A percentile compares a stretch with the other conserved stretches of the same genome.
Evolutionary conservation across 2,329 filamentous ascomycete genomes (phyloP).

Genomic region (Penicillium thymicola): DNA sequence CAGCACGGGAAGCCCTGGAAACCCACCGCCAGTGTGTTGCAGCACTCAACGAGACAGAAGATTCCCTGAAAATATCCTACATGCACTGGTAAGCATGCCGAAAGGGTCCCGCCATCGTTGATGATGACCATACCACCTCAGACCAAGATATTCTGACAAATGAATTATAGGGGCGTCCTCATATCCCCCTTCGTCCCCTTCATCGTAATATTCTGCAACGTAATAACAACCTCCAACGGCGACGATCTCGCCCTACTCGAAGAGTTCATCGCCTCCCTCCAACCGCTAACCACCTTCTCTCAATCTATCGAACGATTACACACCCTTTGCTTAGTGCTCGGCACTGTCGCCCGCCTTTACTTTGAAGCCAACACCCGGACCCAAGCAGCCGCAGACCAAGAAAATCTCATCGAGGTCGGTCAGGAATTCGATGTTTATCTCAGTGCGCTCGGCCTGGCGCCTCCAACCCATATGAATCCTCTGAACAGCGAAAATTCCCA

Average conservation of each 20-base stretch:
- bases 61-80: conserved; percentile 32
- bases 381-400: conserved; percentile 47
- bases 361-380: conserved; percentile 60
- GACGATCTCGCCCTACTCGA: conserved; percentile 55
- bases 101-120: background rate
- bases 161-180: conserved; percentile 33
- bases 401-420: conserved; percentile 51
- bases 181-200: conserved; percentile 51
- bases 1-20: conserved; percentile 36
- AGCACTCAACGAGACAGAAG: conserved; percentile 26
- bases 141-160: background rate
- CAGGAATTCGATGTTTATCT: conserved; percentile 65
- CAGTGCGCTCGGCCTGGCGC: conserved; percentile 60
- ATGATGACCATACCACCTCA: background rate
- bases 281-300: conserved; percentile 51
- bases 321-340: conserved; percentile 61
- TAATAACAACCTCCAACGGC: conserved; percentile 51
- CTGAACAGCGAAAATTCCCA: background rate
- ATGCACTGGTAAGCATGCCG: conserved; percentile 32
- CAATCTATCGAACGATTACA: conserved; percentile 60
- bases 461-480: conserved; percentile 9
- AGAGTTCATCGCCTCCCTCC: conserved; percentile 56
- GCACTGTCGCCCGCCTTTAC: conserved; percentile 60
- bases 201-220: conserved; percentile 49
- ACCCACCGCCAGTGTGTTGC: conserved; percentile 32